phyloP scores from a whole-genome alignment of 2,329 filamentous ascomycete genomes.

The Stromatinia cepivora region DNA sequence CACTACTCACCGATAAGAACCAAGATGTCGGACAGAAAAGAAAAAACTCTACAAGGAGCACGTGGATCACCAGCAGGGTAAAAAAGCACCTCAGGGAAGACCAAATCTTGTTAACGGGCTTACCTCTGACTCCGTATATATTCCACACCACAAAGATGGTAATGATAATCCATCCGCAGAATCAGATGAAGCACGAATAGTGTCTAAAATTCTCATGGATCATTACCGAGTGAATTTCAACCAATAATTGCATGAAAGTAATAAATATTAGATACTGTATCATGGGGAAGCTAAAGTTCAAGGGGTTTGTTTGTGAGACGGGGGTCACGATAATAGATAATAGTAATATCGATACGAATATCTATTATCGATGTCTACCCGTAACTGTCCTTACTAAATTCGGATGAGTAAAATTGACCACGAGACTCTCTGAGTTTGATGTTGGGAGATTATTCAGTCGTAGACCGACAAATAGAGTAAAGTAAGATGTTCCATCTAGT shows the following conservation, averaged over 20 bases:
- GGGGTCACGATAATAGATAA: not conserved
- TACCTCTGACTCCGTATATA: not conserved
- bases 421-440: conserved; percentile 7
- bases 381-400: not conserved
- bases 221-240: not conserved
- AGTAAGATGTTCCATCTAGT: not conserved
- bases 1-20: conserved; percentile 9
- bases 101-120: not conserved
- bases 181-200: not conserved
- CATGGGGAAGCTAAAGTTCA: not conserved
- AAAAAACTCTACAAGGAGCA: conserved; percentile 4
- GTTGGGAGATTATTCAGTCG: not conserved
- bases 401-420: not conserved
- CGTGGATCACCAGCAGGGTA: conserved; percentile 12
- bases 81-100: conserved; percentile 5
- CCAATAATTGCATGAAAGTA: not conserved
- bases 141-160: not conserved
- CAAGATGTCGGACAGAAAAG: not conserved
- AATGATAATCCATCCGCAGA: not conserved
- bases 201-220: not conserved
- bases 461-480: conserved; percentile 8
- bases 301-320: not conserved
- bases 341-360: not conserved
- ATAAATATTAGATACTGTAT: not conserved
- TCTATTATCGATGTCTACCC: not conserved